A percentile compares a stretch with the other conserved stretches of the same genome.
Conservation (phyloP, 2,329 filamentous ascomycete species). For the Macrophomina tecta region DNA sequence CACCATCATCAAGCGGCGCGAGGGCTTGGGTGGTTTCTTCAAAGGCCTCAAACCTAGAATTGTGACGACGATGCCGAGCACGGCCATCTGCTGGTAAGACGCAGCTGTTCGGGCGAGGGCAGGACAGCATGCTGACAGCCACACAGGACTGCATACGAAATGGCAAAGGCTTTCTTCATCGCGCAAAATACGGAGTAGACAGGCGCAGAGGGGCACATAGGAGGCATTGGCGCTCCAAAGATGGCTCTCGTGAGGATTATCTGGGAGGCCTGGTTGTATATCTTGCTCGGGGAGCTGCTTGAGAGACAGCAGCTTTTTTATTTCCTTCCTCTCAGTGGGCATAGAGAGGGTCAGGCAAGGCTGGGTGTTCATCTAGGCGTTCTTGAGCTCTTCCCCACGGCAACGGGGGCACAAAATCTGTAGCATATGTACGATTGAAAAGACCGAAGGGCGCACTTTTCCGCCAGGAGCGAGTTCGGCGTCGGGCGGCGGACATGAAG, state of each 20-base stretch:
- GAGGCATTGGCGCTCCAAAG: neutral
- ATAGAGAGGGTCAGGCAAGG: conserved; percentile 21
- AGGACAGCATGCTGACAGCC: conserved; percentile 30
- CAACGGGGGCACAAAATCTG: conserved; percentile 21
- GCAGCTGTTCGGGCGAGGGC: neutral
- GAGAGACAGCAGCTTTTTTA: conserved; percentile 19
- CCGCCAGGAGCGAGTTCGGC: conserved; percentile 4
- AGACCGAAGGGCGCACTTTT: neutral
- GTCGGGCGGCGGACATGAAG: conserved; percentile 18
- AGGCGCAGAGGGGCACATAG: too few species aligned
- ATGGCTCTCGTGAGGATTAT: neutral
- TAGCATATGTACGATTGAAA: conserved; percentile 27
- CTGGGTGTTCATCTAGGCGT: conserved; percentile 23
- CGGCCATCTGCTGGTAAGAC: conserved; percentile 94
- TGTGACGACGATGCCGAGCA: conserved; percentile 97
- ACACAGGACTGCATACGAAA: conserved; percentile 68
- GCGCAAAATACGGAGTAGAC: conserved; percentile 39
- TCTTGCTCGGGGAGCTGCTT: conserved; percentile 9
- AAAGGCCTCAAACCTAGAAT: conserved; percentile 90
- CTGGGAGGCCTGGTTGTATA: conserved; percentile 16
- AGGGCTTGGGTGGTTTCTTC: conserved; percentile 87
- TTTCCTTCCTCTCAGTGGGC: conserved; percentile 16
- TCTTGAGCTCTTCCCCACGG: conserved; percentile 22
- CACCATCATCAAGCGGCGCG: conserved; percentile 78
- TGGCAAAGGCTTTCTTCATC: conserved; percentile 72